Evolutionary conservation across 2,329 filamentous ascomycete genomes (phyloP).

Genomic region (Penicillium janthinellum): DNA sequence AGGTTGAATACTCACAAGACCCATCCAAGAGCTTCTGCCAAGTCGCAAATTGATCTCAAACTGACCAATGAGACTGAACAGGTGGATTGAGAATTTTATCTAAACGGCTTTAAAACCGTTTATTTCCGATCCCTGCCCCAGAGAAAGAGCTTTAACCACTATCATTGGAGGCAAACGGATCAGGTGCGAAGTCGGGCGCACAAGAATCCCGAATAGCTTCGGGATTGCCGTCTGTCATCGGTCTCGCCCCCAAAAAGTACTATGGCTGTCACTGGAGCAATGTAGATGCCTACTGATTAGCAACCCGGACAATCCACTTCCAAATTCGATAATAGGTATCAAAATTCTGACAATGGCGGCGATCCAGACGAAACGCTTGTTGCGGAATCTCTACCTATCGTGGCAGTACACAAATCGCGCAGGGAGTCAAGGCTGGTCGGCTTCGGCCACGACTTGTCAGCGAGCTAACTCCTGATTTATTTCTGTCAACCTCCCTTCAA

Average conservation of each 20-base stretch:
- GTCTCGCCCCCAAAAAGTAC: not conserved
- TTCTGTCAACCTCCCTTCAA: too few relatives aligned
- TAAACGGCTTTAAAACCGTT: not conserved
- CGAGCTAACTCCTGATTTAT: too few relatives aligned
- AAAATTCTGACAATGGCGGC: not conserved
- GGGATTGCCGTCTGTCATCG: not conserved
- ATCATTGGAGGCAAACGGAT: not conserved
- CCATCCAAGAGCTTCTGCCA: not conserved
- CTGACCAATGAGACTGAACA: not conserved
- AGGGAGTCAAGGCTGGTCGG: too few relatives aligned
- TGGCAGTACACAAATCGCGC: too few relatives aligned
- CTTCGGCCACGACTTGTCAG: too few relatives aligned
- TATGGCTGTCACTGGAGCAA: not conserved
- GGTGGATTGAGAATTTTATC: not conserved
- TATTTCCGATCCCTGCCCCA: not conserved
- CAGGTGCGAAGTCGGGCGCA: not conserved
- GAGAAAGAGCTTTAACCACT: too few relatives aligned
- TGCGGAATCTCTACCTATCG: too few relatives aligned
- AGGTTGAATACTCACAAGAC: not conserved
- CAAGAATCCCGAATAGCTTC: slow-evolving; percentile 1
- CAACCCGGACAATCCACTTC: too few relatives aligned
- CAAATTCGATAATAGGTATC: not conserved
- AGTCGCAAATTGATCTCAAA: not conserved
- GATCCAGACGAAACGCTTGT: not conserved
- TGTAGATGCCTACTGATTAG: not conserved